Evolutionary conservation across 495 filamentous ascomycete genomes (phyloP).

Genomic region (Neurospora pannonica): DNA sequence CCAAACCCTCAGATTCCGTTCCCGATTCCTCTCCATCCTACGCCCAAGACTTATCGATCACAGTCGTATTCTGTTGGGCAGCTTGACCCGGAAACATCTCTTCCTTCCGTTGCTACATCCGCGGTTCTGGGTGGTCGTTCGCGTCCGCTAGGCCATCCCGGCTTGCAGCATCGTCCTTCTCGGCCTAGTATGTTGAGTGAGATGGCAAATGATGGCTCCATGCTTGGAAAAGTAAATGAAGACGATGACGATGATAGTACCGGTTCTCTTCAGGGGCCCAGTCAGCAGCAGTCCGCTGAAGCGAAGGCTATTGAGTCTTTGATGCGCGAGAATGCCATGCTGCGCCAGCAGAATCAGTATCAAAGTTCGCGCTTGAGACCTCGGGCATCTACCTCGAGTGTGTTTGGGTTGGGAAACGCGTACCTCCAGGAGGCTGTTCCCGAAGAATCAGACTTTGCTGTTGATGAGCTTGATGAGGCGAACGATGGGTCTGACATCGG

Average conservation of each 20-base stretch:
- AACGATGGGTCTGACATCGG: constrained; percentile 46
- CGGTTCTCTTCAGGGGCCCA: constrained; percentile 41
- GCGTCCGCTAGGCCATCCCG: constrained; percentile 48
- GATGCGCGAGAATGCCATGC: constrained; percentile 59
- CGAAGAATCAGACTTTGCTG: constrained; percentile 61
- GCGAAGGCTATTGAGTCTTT: constrained; percentile 67
- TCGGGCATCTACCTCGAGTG: constrained; percentile 47
- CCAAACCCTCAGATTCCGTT: constrained; percentile 68
- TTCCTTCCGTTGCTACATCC: constrained; percentile 32
- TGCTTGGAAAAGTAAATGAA: constrained; percentile 70
- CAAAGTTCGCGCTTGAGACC: constrained; percentile 53
- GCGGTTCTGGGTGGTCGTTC: constrained; percentile 41
- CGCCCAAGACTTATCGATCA: constrained; percentile 85
- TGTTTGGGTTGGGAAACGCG: constrained; percentile 44
- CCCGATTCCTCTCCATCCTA: constrained; percentile 81
- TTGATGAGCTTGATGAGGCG: constrained; percentile 60
- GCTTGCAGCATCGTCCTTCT: constrained; percentile 71
- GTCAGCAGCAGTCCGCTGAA: constrained; percentile 44
- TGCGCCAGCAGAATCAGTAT: constrained; percentile 55
- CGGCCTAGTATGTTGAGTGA: constrained; percentile 80
- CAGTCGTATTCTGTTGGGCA: constrained; percentile 97
- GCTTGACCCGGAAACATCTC: constrained; percentile 59
- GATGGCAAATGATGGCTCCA: constrained; percentile 58
- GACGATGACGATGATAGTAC: constrained; percentile 63
- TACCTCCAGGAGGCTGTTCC: constrained; percentile 58